These are phyloP conservation scores for Colletotrichum sp. DNA, from an alignment of 2,329 filamentous ascomycete genomes.

Conservation along the genomic window DNA sequence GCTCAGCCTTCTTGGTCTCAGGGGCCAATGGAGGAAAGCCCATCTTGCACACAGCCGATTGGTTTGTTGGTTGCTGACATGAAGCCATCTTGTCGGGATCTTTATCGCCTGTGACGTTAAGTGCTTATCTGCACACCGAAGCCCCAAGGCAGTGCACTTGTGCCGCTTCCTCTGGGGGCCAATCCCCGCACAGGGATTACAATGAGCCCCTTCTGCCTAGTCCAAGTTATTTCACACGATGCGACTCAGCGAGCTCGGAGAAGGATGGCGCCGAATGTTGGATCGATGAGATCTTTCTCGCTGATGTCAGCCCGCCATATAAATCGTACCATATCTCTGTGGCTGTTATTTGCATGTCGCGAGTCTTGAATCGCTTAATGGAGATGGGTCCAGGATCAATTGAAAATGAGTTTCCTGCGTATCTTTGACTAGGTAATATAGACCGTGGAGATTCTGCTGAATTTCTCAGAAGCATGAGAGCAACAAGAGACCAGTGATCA, in stretches of 20 bases:
- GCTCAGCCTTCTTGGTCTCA: not conserved
- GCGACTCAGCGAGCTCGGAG: not conserved
- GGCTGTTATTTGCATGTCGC: not conserved
- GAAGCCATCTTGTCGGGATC: not conserved
- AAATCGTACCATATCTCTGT: not conserved
- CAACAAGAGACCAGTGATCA: not conserved
- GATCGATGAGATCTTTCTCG: not conserved
- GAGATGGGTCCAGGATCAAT: not conserved
- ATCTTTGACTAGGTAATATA: not conserved
- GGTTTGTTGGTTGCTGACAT: not conserved
- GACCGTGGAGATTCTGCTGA: not conserved
- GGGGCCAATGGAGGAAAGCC: not conserved
- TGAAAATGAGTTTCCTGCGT: not conserved
- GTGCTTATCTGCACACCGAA: not conserved
- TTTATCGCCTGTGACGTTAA: not conserved
- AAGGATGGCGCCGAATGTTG: not conserved
- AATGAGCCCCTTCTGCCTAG: not conserved
- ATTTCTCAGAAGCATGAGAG: not conserved
- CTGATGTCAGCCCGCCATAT: not conserved
- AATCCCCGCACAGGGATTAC: not conserved
- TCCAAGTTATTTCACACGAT: not conserved
- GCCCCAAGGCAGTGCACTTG: not conserved
- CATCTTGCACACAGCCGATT: not conserved
- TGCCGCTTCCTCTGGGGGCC: not conserved
- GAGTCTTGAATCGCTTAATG: not conserved